These are phyloP conservation scores for Phytophthora sojae DNA, from an alignment of 352 stramenopile species.

Conservation along the genomic window DNA sequence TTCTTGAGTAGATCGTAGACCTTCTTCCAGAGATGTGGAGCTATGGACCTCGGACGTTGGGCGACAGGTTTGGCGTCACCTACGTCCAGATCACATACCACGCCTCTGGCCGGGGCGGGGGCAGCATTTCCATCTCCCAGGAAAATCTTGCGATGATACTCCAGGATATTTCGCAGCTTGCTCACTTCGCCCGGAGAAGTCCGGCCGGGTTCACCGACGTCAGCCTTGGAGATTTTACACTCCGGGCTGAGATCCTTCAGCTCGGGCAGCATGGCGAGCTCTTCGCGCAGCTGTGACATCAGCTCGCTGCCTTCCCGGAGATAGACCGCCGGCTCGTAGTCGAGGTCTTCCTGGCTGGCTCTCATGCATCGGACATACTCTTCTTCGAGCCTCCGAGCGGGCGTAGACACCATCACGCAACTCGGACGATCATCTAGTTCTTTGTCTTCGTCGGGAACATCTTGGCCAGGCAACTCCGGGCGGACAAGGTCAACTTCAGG, in stretches of 20 bases:
- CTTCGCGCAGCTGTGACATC: slow-evolving; percentile 4
- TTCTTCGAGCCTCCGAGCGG: neutral
- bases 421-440: neutral
- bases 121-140: slow-evolving; percentile 12
- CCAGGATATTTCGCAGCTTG: neutral
- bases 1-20: neutral
- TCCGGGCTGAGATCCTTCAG: slow-evolving; percentile 1
- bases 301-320: slow-evolving; percentile 6
- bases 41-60: neutral
- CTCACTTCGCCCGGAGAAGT: neutral
- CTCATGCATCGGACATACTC: neutral
- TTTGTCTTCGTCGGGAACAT: neutral
- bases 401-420: neutral
- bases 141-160: slow-evolving; percentile 5
- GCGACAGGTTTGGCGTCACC: neutral
- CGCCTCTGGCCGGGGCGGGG: neutral
- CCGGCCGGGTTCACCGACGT: neutral
- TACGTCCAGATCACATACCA: slow-evolving; percentile 3
- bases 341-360: neutral
- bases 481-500: neutral
- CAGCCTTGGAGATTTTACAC: neutral
- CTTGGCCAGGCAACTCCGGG: neutral
- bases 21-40: neutral
- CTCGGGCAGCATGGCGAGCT: slow-evolving; percentile 3
- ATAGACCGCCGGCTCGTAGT: slow-evolving; percentile 4